Evolutionary conservation across 495 filamentous ascomycete genomes (phyloP).

Genomic region (Aspergillus incahuasiensis): DNA sequence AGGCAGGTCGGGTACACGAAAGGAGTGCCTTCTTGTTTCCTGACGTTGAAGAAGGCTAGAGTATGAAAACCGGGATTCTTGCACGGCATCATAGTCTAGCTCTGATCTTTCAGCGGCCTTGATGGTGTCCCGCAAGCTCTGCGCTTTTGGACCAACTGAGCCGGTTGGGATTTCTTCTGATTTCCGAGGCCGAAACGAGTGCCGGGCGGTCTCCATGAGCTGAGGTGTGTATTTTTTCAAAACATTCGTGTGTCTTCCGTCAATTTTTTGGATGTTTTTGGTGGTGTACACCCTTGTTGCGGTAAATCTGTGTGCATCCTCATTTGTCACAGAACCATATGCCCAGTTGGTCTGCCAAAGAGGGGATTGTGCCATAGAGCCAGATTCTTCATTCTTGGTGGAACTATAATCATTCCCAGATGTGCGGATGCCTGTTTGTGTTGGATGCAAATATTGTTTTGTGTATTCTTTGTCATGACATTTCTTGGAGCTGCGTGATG

Average conservation of each 20-base stretch:
- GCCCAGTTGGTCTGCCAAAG: background rate
- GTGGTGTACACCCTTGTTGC: background rate
- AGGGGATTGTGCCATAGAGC: background rate
- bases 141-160: constrained; percentile 17
- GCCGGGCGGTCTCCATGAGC: constrained; percentile 52
- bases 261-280: background rate
- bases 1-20: constrained; percentile 48
- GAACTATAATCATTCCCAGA: background rate
- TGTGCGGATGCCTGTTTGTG: background rate
- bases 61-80: constrained; percentile 48
- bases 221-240: constrained; percentile 55
- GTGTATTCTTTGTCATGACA: constrained; percentile 24
- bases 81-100: background rate
- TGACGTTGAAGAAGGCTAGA: constrained; percentile 36
- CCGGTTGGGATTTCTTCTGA: constrained; percentile 21
- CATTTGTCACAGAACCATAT: background rate
- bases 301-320: background rate
- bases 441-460: constrained; percentile 19
- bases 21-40: constrained; percentile 47
- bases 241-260: constrained; percentile 19
- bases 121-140: constrained; percentile 4
- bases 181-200: constrained; percentile 41
- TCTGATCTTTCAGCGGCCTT: background rate
- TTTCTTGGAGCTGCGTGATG: constrained; percentile 49
- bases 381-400: background rate